Conservation (phyloP, 2,329 filamentous ascomycete species). For the Sarocladium kiliense region DNA sequence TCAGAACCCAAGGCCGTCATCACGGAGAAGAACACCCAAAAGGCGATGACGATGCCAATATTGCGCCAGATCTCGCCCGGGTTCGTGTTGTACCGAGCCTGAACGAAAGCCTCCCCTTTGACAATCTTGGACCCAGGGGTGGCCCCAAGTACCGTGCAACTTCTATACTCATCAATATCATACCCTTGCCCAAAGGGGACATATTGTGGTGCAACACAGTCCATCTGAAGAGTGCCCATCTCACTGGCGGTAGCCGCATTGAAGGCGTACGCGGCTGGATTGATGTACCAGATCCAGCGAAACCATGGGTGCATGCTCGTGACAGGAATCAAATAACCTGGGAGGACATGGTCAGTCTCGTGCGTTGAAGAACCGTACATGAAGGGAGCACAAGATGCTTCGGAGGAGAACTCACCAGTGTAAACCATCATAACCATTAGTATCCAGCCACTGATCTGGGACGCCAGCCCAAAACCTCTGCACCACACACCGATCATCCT, state of each 20-base stretch:
- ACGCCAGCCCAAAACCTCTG: constrained; percentile 9
- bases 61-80: constrained; percentile 53
- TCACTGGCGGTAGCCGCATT: constrained; percentile 61
- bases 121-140: constrained; percentile 40
- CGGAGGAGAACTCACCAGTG: constrained; percentile 32
- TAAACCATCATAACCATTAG: constrained; percentile 31
- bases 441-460: constrained; percentile 40
- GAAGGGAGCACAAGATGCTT: no score
- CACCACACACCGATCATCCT: not conserved
- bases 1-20: constrained; percentile 53
- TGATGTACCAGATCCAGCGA: constrained; percentile 55
- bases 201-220: constrained; percentile 35
- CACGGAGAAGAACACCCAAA: constrained; percentile 54
- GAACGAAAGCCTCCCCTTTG: constrained; percentile 51
- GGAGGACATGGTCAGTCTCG: constrained; percentile 30
- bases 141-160: constrained; percentile 57
- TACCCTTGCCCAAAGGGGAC: not conserved
- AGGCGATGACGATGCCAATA: constrained; percentile 58
- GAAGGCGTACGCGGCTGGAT: constrained; percentile 51
- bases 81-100: constrained; percentile 34
- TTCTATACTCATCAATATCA: constrained; percentile 31
- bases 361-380: no score
- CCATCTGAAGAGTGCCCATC: constrained; percentile 45
- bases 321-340: constrained; percentile 35
- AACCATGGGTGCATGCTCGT: constrained; percentile 21